Evolutionary conservation across 768 basidiomycete species (phyloP).

Genomic region (Naematelia aurantialba): DNA sequence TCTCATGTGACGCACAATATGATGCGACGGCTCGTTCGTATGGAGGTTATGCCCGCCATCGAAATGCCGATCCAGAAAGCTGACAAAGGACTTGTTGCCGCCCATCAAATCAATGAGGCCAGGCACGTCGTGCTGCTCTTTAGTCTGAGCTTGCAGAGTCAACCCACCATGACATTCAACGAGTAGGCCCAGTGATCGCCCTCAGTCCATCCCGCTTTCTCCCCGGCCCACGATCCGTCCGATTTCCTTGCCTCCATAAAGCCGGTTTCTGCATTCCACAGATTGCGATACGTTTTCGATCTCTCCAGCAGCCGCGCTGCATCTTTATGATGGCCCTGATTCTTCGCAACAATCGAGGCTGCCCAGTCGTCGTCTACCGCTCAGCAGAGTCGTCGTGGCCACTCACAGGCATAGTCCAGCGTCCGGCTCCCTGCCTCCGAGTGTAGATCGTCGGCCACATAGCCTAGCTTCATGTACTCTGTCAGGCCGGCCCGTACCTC

Average conservation of each 20-base stretch:
- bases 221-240: constrained; percentile 51
- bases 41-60: constrained; percentile 70
- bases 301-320: constrained; percentile 60
- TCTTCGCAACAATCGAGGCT: constrained; percentile 60
- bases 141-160: neutral
- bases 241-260: constrained; percentile 78
- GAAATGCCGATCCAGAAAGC: constrained; percentile 52
- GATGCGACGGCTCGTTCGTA: constrained; percentile 82
- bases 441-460: constrained; percentile 74
- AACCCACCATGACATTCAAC: constrained; percentile 58
- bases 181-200: constrained; percentile 76
- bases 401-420: constrained; percentile 70
- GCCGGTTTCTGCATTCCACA: constrained; percentile 67
- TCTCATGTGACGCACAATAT: constrained; percentile 54
- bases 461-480: constrained; percentile 65
- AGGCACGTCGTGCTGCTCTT: constrained; percentile 62
- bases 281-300: constrained; percentile 58
- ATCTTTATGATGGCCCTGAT: constrained; percentile 57
- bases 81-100: constrained; percentile 63
- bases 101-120: constrained; percentile 63
- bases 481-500: constrained; percentile 76
- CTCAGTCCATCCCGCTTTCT: constrained; percentile 72
- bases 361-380: constrained; percentile 71
- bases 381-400: neutral
- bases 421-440: constrained; percentile 76